Evolutionary conservation across 805 yeast genomes (phyloP).

Genomic region (Jamesozyma hellenica): DNA sequence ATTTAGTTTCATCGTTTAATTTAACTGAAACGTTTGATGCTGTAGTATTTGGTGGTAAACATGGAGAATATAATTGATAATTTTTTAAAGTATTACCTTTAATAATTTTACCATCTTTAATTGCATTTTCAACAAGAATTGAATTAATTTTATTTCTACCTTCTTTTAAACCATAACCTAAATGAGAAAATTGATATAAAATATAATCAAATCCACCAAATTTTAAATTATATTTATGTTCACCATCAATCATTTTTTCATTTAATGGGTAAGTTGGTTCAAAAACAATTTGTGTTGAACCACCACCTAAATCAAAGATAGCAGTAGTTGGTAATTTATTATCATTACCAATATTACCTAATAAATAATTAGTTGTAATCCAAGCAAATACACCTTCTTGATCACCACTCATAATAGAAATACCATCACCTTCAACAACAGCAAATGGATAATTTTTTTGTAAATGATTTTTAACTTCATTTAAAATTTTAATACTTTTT

Average conservation of each 20-base stretch:
- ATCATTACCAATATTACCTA: constrained; percentile 81
- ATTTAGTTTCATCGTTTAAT: constrained; percentile 36
- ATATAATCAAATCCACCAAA: constrained; percentile 77
- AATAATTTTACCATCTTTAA: constrained; percentile 33
- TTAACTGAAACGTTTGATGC: constrained; percentile 56
- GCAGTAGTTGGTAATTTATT: constrained; percentile 84
- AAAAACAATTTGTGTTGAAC: constrained; percentile 95
- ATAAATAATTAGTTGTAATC: constrained; percentile 89
- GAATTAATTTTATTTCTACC: constrained; percentile 78
- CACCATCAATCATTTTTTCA: constrained; percentile 70
- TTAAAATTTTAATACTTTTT: constrained; percentile 60
- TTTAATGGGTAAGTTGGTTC: constrained; percentile 70
- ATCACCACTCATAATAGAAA: constrained; percentile 88
- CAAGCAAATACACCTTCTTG: constrained; percentile 98
- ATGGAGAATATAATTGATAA: constrained; percentile 59
- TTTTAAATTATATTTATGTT: constrained; percentile 67
- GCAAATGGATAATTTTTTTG: constrained; percentile 84
- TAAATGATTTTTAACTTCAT: constrained; percentile 66
- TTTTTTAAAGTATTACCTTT: constrained; percentile 31
- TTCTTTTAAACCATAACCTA: constrained; percentile 92
- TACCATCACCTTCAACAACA: constrained; percentile 76
- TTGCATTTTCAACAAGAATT: constrained; percentile 45
- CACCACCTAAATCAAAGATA: constrained; percentile 96
- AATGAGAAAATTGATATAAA: constrained; percentile 87
- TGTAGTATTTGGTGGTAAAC: constrained; percentile 68